A percentile compares a stretch with the other conserved stretches of the same genome.
Evolutionary conservation across 257 asterid genomes (phyloP).

Genomic region (Nicotiana attenuata): DNA sequence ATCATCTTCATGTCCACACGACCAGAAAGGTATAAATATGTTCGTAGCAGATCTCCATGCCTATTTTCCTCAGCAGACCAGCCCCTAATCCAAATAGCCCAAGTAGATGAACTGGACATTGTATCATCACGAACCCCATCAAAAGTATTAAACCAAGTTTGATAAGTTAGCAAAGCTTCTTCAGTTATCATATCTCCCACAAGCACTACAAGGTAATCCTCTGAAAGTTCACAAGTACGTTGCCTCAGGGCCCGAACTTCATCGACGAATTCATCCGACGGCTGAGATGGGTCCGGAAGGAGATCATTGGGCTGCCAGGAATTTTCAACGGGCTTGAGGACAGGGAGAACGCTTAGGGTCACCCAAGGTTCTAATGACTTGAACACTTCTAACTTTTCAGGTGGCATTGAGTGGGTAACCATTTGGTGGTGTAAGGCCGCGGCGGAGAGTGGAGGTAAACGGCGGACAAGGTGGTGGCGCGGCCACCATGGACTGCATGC

Average conservation of each 20-base stretch:
- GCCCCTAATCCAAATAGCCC: constrained; percentile 39
- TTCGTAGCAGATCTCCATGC: constrained; percentile 35
- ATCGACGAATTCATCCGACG: constrained; percentile 12
- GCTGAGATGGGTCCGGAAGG: constrained; percentile 24
- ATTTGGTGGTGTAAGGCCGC: not conserved
- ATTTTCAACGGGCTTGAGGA: constrained; percentile 32
- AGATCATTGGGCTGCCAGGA: constrained; percentile 37
- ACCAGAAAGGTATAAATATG: constrained; percentile 35
- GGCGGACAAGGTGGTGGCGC: constrained; percentile 6
- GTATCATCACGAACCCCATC: constrained; percentile 29
- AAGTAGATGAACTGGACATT: constrained; percentile 27
- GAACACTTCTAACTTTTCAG: constrained; percentile 23
- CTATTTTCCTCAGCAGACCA: constrained; percentile 42
- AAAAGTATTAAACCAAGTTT: constrained; percentile 14
- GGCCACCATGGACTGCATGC: not conserved
- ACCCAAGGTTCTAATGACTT: constrained; percentile 40
- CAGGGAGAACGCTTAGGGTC: constrained; percentile 13
- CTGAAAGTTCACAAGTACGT: constrained; percentile 19
- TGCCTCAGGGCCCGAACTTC: constrained; percentile 26
- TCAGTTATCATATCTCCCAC: constrained; percentile 34
- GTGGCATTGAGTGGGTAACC: constrained; percentile 21
- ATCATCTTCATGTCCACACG: constrained; percentile 38
- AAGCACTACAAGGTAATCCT: constrained; percentile 29
- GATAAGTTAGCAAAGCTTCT: constrained; percentile 38
- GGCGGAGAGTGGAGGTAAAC: constrained; percentile 7